Evolutionary conservation across 805 yeast genomes (phyloP), one percentile per base, ranked within the genome.

Genomic region (Teunomyces barrocoloradensis): DNA sequence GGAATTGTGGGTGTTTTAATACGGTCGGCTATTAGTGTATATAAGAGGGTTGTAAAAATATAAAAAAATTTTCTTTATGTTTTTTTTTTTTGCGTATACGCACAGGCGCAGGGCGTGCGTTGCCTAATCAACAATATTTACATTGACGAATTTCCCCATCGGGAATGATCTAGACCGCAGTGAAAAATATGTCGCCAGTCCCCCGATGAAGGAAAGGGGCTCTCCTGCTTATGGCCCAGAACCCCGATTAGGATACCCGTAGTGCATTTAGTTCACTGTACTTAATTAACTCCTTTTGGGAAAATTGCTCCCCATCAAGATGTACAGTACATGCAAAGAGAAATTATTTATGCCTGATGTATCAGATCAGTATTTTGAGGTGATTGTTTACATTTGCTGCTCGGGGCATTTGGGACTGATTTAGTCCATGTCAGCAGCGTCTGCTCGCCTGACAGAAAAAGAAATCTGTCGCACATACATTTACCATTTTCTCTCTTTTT

Each of bases 91-190:
- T 25, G 27, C 27, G 2, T 20, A 6, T 37, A 21, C 11, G 25
- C 11, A 12, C 5, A 5, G 29, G 25, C 15, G 9, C 5, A 5
- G 29, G 29, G 17, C 40, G 40, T 37, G 40, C 28, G 29, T 6
- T 23, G 40, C 18, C 17, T 17, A 37, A 37, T 5, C 13, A n/a
- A 3, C 27, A n/a, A 20, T 37, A 37, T 23, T 37, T 37, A 20
- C 17, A 4, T 37, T 37, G 18, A 37, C 25, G 29, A 37, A 37
- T 37, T 37, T n/a, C 40, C 40, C 17, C 11, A 37, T 37, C 6
- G 40, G 40, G 40, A 25, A 21, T 37, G 40, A 37, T 37, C 40
- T 37, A 37, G 40, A 37, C 40, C 40, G 5, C 28, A 37, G 15
- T 37, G 12, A 5, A 11, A 3, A 13, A 32, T 32, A 13, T 32